phyloP scores from a whole-genome alignment of 192 early-diverging fungal genomes.

The Mortierella alpina region DNA sequence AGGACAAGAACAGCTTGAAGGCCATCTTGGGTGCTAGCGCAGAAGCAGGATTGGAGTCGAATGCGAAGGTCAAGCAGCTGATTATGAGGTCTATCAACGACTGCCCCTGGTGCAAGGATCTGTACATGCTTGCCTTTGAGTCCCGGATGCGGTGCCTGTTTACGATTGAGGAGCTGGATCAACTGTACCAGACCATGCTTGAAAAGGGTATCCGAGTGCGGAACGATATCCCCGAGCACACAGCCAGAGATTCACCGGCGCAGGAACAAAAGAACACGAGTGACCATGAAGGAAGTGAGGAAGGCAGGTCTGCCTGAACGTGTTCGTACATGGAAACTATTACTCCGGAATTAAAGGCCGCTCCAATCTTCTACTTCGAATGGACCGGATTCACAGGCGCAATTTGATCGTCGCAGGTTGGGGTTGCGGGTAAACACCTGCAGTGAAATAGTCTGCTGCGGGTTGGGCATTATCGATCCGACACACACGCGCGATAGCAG shows the following conservation, averaged over 20 bases:
- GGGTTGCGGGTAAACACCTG: too few species aligned
- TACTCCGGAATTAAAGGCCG: neutral
- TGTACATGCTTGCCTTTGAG: slow-evolving; percentile 48
- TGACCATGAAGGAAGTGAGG: too few species aligned
- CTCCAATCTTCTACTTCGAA: too few species aligned
- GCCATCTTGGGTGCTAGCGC: neutral
- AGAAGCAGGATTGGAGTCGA: slow-evolving; percentile 8
- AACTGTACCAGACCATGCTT: slow-evolving; percentile 47
- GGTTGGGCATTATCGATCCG: too few species aligned
- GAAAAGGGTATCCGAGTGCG: slow-evolving; percentile 47
- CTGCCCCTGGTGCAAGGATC: slow-evolving; percentile 50
- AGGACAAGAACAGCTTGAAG: neutral
- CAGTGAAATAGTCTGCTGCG: too few species aligned
- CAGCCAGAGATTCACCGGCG: too few species aligned
- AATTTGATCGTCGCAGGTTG: too few species aligned
- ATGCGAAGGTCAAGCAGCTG: slow-evolving; percentile 25
- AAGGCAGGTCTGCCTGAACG: neutral
- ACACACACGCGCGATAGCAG: too few species aligned
- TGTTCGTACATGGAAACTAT: neutral
- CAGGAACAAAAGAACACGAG: too few species aligned
- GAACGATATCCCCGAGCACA: slow-evolving; percentile 28
- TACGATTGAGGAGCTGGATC: slow-evolving; percentile 37
- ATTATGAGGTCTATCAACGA: slow-evolving; percentile 36
- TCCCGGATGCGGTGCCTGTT: slow-evolving; percentile 27
- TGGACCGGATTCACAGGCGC: too few species aligned